Conservation (phyloP, 2,329 filamentous ascomycete species). For the Cladophialophora chaetospira region DNA sequence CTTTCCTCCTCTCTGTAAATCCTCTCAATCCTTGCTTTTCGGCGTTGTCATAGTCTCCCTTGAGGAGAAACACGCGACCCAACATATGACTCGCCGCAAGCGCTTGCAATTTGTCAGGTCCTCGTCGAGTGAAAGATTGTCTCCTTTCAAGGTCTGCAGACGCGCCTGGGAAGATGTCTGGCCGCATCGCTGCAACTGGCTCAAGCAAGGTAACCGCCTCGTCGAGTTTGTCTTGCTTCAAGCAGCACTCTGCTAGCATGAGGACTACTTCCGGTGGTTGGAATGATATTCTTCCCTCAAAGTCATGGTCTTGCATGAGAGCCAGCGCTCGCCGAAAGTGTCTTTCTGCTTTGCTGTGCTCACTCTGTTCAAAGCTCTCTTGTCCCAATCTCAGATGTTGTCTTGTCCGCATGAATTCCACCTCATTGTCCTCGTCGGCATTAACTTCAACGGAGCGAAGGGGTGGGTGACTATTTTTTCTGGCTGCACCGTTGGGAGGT, state of each 20-base stretch:
- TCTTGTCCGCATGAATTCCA: conserved; percentile 28
- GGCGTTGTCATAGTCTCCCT: conserved; percentile 25
- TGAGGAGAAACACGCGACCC: conserved; percentile 26
- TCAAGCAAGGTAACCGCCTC: conserved; percentile 28
- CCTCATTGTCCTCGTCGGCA: conserved; percentile 20
- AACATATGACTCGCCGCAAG: conserved; percentile 30
- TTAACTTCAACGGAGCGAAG: not conserved
- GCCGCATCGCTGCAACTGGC: conserved; percentile 23
- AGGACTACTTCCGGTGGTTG: conserved; percentile 29
- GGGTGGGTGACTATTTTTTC: not conserved
- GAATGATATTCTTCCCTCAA: conserved; percentile 27
- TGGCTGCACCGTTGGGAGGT: not conserved
- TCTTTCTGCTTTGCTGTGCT: conserved; percentile 29
- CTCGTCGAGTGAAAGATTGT: not conserved
- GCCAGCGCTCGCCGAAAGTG: conserved; percentile 30
- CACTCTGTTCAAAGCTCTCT: conserved; percentile 22
- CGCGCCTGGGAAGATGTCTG: conserved; percentile 16
- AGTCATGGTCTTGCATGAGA: conserved; percentile 27
- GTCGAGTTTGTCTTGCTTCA: conserved; percentile 31
- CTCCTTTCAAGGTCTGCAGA: conserved; percentile 4
- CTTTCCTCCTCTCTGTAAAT: conserved; percentile 26
- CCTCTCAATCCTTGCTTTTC: conserved; percentile 29
- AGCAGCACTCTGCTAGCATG: conserved; percentile 28
- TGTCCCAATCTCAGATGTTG: conserved; percentile 27
- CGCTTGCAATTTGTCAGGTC: conserved; percentile 20